phyloP scores from a whole-genome alignment of 257 asterid species.

The Fraxinus anomala region DNA sequence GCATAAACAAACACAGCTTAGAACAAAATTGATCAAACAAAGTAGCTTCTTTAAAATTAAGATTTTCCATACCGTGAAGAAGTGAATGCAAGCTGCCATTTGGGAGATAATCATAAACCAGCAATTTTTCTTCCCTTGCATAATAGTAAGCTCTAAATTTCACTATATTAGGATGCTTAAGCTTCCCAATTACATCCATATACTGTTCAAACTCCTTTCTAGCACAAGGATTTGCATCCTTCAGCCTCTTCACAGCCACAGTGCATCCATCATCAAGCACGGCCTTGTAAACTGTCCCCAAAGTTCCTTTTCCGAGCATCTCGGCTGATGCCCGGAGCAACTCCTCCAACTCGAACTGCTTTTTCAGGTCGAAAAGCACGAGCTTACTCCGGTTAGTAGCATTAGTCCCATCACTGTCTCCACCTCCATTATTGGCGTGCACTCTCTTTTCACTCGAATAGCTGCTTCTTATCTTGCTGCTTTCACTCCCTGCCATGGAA shows the following conservation, averaged over 20 bases:
- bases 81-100: slow-evolving; percentile 82
- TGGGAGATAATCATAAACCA: slow-evolving; percentile 79
- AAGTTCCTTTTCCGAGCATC: slow-evolving; percentile 82
- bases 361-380: slow-evolving; percentile 72
- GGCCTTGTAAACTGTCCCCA: slow-evolving; percentile 87
- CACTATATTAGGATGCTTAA: slow-evolving; percentile 76
- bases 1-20: neutral
- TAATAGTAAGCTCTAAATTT: slow-evolving; percentile 82
- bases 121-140: slow-evolving; percentile 87
- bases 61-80: slow-evolving; percentile 66
- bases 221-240: slow-evolving; percentile 81
- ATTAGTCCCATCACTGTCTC: slow-evolving; percentile 70
- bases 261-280: slow-evolving; percentile 80
- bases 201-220: slow-evolving; percentile 87
- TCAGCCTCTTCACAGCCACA: slow-evolving; percentile 84
- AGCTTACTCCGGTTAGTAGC: slow-evolving; percentile 62
- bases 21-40: neutral
- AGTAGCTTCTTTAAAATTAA: neutral
- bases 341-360: slow-evolving; percentile 77
- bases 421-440: slow-evolving; percentile 49
- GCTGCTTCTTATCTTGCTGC: slow-evolving; percentile 63
- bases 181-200: slow-evolving; percentile 89
- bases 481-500: slow-evolving; percentile 61
- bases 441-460: slow-evolving; percentile 63
- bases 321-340: slow-evolving; percentile 91